Conservation (phyloP, 768 basidiomycete genomes). For the Russula foetens region DNA sequence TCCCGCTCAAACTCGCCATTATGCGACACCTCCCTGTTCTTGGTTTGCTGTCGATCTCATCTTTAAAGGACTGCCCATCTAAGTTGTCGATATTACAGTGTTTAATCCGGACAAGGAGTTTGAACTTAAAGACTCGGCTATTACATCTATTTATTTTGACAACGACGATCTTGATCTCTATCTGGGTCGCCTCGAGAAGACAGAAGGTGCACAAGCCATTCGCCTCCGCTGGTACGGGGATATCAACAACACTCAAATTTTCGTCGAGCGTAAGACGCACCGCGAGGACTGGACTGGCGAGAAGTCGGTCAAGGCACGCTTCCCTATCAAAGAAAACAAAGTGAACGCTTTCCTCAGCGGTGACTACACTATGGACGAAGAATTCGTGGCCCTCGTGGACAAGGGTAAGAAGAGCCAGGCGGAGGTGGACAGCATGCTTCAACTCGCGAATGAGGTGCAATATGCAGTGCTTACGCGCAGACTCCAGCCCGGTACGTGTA, state of each 20-base stretch:
- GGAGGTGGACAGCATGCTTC: conserved; percentile 91
- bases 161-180: conserved; percentile 94
- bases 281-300: conserved; percentile 99
- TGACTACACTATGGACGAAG: conserved; percentile 87
- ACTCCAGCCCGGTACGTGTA: conserved; percentile 64
- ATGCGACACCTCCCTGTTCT: conserved; percentile 88
- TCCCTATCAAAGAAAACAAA: conserved; percentile 88
- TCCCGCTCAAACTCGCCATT: conserved; percentile 89
- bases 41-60: conserved; percentile 40
- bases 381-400: conserved; percentile 77
- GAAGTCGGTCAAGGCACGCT: conserved; percentile 95
- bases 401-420: conserved; percentile 90
- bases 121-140: conserved; percentile 80
- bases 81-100: conserved; percentile 40
- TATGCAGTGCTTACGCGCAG: conserved; percentile 79
- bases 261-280: conserved; percentile 86
- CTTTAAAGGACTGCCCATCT: background rate
- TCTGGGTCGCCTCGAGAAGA: conserved; percentile 94
- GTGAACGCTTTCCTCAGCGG: conserved; percentile 88
- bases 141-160: conserved; percentile 96
- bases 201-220: conserved; percentile 95
- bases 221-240: conserved; percentile 98
- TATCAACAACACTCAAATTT: conserved; percentile 70
- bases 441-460: conserved; percentile 95
- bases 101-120: conserved; percentile 94